Conservation (phyloP, 2,329 filamentous ascomycete genomes). For the Rosellinia necatrix region DNA sequence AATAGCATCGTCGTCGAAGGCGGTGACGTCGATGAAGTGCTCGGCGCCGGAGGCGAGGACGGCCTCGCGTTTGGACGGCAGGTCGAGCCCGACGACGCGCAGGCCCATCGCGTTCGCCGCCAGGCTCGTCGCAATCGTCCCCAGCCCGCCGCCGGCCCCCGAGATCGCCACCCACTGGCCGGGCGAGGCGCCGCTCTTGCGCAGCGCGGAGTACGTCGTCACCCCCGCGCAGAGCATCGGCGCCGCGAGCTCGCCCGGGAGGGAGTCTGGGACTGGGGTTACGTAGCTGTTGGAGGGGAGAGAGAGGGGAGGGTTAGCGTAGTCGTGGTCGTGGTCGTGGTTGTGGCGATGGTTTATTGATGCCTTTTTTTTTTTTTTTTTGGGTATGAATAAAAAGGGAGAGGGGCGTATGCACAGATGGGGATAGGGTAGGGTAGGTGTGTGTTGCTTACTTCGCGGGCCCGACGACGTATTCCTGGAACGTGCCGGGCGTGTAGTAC, state of each 20-base stretch:
- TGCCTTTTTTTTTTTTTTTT: too few species aligned
- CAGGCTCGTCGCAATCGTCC: conserved; percentile 23
- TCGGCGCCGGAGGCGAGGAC: conserved; percentile 25
- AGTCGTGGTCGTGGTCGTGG: too few species aligned
- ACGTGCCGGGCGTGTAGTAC: conserved; percentile 27
- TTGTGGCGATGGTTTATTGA: too few species aligned
- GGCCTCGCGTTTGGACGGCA: conserved; percentile 15
- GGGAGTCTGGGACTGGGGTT: conserved; percentile 22
- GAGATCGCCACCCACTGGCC: conserved; percentile 28
- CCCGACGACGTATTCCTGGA: conserved; percentile 27
- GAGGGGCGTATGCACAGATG: background rate
- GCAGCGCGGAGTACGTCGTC: conserved; percentile 28
- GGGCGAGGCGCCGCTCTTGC: conserved; percentile 16
- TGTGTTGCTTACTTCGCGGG: conserved; percentile 25
- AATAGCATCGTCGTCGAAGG: conserved; percentile 17
- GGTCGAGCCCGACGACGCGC: conserved; percentile 29
- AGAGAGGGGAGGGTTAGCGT: background rate
- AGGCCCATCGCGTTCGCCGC: conserved; percentile 20
- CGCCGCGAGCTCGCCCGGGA: conserved; percentile 24
- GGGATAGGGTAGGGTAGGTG: background rate
- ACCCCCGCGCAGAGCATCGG: conserved; percentile 30
- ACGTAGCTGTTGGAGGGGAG: conserved; percentile 19
- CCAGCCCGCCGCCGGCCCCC: conserved; percentile 29
- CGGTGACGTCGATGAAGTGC: conserved; percentile 27
- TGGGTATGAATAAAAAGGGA: conserved; percentile 12